phyloP scores from a whole-genome alignment of 2,329 filamentous ascomycete species.

The Amesomyces nigricolor region DNA sequence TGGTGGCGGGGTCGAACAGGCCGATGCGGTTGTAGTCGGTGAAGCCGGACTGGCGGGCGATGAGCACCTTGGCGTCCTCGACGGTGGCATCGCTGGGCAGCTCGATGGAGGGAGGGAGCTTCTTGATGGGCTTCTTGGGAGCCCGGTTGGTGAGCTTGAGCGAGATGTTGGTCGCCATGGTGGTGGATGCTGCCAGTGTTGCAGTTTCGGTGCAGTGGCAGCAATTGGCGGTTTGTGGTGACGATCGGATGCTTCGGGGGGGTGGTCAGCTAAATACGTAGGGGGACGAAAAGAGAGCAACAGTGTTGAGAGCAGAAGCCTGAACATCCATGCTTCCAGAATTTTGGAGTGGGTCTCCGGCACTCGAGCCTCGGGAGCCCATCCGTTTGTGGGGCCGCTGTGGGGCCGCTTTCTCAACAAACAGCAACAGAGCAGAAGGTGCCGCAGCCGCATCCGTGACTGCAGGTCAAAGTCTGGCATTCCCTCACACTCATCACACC shows the following conservation, averaged over 20 bases:
- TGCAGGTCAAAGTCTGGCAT: no score
- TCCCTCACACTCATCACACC: no score
- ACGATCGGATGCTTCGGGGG: neutral
- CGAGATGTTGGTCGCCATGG: slow-evolving; percentile 29
- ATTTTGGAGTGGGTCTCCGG: no score
- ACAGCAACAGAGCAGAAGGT: no score
- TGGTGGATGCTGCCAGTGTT: neutral
- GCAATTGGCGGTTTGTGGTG: neutral
- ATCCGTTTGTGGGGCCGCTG: no score
- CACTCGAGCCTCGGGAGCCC: no score
- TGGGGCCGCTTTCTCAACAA: no score
- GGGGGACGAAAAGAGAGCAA: no score
- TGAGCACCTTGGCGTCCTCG: slow-evolving; percentile 52
- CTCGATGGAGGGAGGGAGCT: slow-evolving; percentile 48
- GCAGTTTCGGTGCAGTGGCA: neutral
- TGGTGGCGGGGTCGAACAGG: slow-evolving; percentile 54
- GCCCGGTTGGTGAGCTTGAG: slow-evolving; percentile 42
- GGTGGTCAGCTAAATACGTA: neutral
- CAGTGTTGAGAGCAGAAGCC: no score
- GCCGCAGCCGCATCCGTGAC: no score
- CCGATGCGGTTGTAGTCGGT: slow-evolving; percentile 57
- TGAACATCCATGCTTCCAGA: no score
- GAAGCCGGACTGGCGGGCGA: slow-evolving; percentile 48
- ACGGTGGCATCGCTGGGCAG: slow-evolving; percentile 48
- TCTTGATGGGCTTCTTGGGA: slow-evolving; percentile 47